Evolutionary conservation across 345 rosid species (phyloP).

Genomic region (Gossypium bickii): DNA sequence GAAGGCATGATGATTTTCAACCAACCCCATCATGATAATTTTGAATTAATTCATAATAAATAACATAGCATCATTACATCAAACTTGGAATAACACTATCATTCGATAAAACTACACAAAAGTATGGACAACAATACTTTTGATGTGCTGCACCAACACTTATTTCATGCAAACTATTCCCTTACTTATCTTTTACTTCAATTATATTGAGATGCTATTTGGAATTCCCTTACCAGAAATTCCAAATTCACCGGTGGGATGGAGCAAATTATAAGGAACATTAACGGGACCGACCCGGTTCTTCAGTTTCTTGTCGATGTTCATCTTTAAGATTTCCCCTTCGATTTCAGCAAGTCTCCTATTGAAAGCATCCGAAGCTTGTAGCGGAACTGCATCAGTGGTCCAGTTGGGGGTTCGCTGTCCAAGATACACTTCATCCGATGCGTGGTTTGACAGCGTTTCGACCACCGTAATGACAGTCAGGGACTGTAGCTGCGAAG

Average conservation of each 20-base stretch:
- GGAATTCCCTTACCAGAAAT: constrained; percentile 57
- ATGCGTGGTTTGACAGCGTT: constrained; percentile 55
- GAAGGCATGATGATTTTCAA: too few species aligned
- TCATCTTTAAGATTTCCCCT: constrained; percentile 35
- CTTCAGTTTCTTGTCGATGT: constrained; percentile 31
- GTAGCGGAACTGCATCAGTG: constrained; percentile 20
- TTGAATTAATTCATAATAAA: too few species aligned
- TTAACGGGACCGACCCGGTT: constrained; percentile 49
- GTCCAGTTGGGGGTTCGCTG: constrained; percentile 56
- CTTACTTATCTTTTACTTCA: neutral
- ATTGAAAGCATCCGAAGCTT: too few species aligned
- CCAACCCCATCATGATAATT: too few species aligned
- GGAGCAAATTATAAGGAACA: constrained; percentile 46
- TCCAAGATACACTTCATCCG: constrained; percentile 61
- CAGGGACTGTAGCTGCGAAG: constrained; percentile 47
- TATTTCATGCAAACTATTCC: neutral
- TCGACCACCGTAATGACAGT: constrained; percentile 49
- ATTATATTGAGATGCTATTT: constrained; percentile 56
- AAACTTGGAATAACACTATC: too few species aligned
- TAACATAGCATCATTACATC: too few species aligned
- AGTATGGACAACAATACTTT: neutral
- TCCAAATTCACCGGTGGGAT: constrained; percentile 53
- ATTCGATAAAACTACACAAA: too few species aligned
- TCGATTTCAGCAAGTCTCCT: constrained; percentile 18
- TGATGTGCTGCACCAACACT: neutral